Base-by-base conservation (phyloP, 176 grass and related monocot genomes). In the Musa acuminata region DNA sequence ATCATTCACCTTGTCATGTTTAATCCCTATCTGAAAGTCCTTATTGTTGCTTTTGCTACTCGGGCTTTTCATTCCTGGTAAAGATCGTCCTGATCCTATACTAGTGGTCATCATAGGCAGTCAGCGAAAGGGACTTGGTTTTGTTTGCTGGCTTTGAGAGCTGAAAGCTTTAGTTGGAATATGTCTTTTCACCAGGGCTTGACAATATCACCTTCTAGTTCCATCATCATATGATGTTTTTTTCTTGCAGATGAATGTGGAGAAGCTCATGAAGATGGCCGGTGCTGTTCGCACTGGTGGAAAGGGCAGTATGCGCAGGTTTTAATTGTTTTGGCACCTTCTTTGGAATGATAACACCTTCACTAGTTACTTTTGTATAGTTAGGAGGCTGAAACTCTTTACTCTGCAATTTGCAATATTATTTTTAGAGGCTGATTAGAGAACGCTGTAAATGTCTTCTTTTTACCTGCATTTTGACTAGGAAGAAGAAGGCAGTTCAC, bases 401-500 rank as follows among this genome's bases (percentile, higher is more conserved):
- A 6, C 0, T 43, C 35, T 43, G 35, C 35, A 43, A 43, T 43
- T 43, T 43, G 35, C 35, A 43, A 43, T 43, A 43, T 43, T 43
- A 43, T 43, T 5, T 60, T n/a, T n/a, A n/a, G n/a, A 60, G 57
- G 16, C n/a, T 26, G 13, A 67, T 67, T 43, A 35, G 4, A 43
- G 35, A 4, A 43, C 35, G 4, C 35, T 43, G 35, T 43, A 43
- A 43, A 43, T 43, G 35, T 43, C 35, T 43, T 13, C 27, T 66
- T 66, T 11, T 21, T 66, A 12, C 23, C 24, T 66, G 13, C 24
- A 67, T 83, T 52, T 43, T 43, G 12, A 13, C 1, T 29, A 97
- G 94, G 88, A 98, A 93, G 94, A 98, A 98, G 94, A 98, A 98
- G 86, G 84, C 90, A 23, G 82, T 98, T 73, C 94, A 98, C 76